phyloP scores from a whole-genome alignment of 1,284 basidiomycete species.

The Malassezia globosa region DNA sequence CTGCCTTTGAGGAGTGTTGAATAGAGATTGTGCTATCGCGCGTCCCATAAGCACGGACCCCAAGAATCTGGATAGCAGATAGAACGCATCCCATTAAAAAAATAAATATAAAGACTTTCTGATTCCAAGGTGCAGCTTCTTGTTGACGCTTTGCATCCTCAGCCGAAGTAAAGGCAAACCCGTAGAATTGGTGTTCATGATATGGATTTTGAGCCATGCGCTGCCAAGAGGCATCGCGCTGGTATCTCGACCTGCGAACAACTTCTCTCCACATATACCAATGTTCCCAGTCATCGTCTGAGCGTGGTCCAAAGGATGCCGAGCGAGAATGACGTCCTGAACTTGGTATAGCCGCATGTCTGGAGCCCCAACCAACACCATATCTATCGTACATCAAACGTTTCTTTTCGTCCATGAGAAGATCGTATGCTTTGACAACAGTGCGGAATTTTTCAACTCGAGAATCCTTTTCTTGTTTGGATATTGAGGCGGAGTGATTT shows the following conservation, averaged over 20 bases:
- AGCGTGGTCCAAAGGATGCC: not conserved
- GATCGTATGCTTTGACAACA: constrained; percentile 14
- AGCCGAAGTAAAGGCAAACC: not conserved
- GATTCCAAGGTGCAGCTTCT: constrained; percentile 8
- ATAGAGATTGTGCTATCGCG: not conserved
- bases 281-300: constrained; percentile 8
- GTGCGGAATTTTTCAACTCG: constrained; percentile 9
- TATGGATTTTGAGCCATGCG: not conserved
- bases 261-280: constrained; percentile 17
- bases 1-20: not conserved
- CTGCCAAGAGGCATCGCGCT: constrained; percentile 3
- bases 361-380: constrained; percentile 11
- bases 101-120: not conserved
- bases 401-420: constrained; percentile 2
- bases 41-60: not conserved
- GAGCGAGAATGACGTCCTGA: not conserved
- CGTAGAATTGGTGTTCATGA: constrained; percentile 3
- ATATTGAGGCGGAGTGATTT: not conserved
- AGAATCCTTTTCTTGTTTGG: constrained; percentile 1
- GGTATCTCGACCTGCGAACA: constrained; percentile 1
- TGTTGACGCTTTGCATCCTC: constrained; percentile 7
- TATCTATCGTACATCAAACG: constrained; percentile 10
- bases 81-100: constrained; percentile 8
- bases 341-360: not conserved
- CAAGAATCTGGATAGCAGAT: constrained; percentile 5